phyloP scores from a whole-genome alignment of 2,329 filamentous ascomycete species.

The Trichoderma sp. region DNA sequence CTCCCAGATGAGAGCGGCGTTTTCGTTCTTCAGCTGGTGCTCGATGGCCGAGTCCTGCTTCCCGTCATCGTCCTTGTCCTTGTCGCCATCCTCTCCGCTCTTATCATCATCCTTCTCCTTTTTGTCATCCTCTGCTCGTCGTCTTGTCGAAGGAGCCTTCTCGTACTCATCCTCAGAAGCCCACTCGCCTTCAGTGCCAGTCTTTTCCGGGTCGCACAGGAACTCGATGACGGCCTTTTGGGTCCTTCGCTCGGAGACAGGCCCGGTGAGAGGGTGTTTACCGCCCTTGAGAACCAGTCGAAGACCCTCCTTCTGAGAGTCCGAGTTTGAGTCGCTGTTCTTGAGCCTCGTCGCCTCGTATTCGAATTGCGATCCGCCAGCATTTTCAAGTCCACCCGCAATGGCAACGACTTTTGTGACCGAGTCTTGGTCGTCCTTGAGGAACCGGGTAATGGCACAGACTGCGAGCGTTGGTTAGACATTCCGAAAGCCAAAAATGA shows the following conservation, averaged over 20 bases:
- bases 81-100: conserved; percentile 37
- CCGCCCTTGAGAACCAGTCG: conserved; percentile 66
- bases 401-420: conserved; percentile 66
- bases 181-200: conserved; percentile 71
- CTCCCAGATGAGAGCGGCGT: conserved; percentile 70
- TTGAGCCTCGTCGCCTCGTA: conserved; percentile 65
- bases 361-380: conserved; percentile 60
- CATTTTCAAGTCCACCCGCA: conserved; percentile 65
- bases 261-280: conserved; percentile 51
- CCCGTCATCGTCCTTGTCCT: conserved; percentile 41
- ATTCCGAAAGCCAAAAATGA: not conserved
- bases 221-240: conserved; percentile 84
- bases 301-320: conserved; percentile 69
- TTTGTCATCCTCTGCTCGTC: conserved; percentile 30
- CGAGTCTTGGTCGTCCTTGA: conserved; percentile 48
- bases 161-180: conserved; percentile 50
- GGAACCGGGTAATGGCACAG: conserved; percentile 67
- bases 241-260: conserved; percentile 47
- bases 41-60: conserved; percentile 45
- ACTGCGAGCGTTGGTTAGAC: not conserved
- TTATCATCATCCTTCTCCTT: conserved; percentile 29
- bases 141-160: conserved; percentile 17
- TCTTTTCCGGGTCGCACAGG: conserved; percentile 69
- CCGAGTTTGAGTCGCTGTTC: conserved; percentile 59
- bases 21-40: conserved; percentile 52